Evolutionary conservation across 2,329 filamentous ascomycete genomes (phyloP).

Genomic region (Neofusicoccum sp.): DNA sequence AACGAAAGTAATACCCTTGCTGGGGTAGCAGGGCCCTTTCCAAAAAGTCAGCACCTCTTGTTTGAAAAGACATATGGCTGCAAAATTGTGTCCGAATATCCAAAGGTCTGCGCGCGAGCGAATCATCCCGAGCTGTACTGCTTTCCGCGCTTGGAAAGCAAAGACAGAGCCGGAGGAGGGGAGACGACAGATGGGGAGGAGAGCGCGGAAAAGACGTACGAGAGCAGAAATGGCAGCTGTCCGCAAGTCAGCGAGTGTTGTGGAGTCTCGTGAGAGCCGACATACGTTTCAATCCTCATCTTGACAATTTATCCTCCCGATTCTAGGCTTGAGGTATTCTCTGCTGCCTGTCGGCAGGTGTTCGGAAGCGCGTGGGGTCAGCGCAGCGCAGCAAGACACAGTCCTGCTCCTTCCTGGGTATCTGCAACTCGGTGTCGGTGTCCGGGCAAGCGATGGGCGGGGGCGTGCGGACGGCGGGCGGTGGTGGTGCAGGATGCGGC

Average conservation of each 20-base stretch:
- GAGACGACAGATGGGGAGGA: not conserved
- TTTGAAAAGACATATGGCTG: too few species aligned
- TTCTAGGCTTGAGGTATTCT: not conserved
- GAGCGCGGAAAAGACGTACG: not conserved
- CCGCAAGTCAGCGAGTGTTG: not conserved
- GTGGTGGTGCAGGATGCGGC: slow-evolving; percentile 12
- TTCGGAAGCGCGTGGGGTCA: not conserved
- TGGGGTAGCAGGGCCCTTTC: slow-evolving; percentile 47
- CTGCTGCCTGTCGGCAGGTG: not conserved
- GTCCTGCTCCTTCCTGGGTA: not conserved
- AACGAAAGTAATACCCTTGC: slow-evolving; percentile 60
- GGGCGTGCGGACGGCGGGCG: not conserved
- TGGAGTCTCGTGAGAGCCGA: not conserved
- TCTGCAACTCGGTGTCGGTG: not conserved
- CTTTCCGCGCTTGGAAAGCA: too few species aligned
- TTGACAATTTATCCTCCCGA: slow-evolving; percentile 12
- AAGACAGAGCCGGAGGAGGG: not conserved
- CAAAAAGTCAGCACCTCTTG: not conserved
- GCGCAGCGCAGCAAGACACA: not conserved
- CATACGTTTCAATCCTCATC: slow-evolving; percentile 37
- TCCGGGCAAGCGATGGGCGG: not conserved
- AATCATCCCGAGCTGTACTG: too few species aligned
- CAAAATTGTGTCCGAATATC: not conserved
- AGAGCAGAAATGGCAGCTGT: slow-evolving; percentile 1
- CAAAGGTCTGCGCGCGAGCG: too few species aligned